Evolutionary conservation across 257 asterid species (phyloP).

Genomic region (Solanum tarapatanum): DNA sequence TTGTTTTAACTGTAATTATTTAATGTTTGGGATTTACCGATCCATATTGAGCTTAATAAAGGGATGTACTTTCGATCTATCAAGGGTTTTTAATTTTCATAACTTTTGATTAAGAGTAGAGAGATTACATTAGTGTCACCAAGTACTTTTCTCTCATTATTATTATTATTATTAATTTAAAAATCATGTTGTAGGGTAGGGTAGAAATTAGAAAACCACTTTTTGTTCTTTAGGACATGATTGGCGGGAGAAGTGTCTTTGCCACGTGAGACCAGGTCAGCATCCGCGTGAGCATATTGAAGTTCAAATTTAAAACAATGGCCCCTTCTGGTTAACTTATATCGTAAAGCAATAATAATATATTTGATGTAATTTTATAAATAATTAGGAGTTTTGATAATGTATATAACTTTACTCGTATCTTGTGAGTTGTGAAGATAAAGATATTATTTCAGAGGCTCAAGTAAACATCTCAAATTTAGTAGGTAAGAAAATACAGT

Average conservation of each 20-base stretch:
- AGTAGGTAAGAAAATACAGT: not conserved
- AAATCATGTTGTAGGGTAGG: not conserved
- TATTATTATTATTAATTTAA: too few relatives aligned
- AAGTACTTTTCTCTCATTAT: not conserved
- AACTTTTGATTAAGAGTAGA: too few relatives aligned
- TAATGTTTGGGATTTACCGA: accelerated
- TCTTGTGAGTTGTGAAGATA: not conserved
- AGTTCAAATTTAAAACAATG: not conserved
- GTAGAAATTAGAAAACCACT: not conserved
- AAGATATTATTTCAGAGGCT: too few relatives aligned
- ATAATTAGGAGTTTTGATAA: accelerated
- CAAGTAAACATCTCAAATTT: not conserved
- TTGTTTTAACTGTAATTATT: accelerated
- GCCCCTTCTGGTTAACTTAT: not conserved
- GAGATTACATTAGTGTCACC: not conserved
- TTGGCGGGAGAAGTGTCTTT: not conserved
- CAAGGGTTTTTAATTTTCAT: too few relatives aligned
- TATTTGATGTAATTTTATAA: too few relatives aligned
- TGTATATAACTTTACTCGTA: too few relatives aligned
- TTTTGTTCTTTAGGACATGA: not conserved
- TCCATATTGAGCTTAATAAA: too few relatives aligned
- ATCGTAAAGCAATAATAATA: accelerated
- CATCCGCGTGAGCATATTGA: not conserved
- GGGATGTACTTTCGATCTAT: too few relatives aligned
- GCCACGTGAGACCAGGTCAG: not conserved